Evolutionary conservation across 768 basidiomycete species (phyloP).

Genomic region (Podaxis sp.): DNA sequence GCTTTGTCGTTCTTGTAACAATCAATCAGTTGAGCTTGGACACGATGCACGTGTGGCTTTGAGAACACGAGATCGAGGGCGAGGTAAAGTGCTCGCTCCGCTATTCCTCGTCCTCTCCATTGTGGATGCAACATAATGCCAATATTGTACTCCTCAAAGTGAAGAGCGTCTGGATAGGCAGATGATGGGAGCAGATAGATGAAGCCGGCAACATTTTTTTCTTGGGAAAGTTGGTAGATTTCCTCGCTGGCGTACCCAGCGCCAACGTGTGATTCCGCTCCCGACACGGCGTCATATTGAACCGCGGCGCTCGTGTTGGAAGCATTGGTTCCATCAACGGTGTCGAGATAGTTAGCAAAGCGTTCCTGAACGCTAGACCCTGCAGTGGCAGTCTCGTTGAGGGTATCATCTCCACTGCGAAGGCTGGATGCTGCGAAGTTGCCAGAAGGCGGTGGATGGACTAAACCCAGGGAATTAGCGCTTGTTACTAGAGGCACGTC

Average conservation of each 20-base stretch:
- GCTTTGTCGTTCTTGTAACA: slow-evolving; percentile 41
- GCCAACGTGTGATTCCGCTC: neutral
- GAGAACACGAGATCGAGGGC: slow-evolving; percentile 50
- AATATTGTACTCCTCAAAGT: slow-evolving; percentile 48
- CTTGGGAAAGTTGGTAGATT: slow-evolving; percentile 3
- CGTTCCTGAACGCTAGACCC: neutral
- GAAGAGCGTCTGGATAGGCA: slow-evolving; percentile 29
- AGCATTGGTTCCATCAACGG: neutral
- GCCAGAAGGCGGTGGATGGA: neutral
- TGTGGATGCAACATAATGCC: slow-evolving; percentile 48
- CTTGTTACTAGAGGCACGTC: neutral
- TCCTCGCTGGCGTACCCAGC: neutral
- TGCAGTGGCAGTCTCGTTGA: neutral
- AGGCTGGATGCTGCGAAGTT: neutral
- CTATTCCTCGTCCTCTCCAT: slow-evolving; percentile 43
- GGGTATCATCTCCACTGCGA: neutral
- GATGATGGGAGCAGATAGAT: slow-evolving; percentile 40
- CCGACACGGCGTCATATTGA: neutral
- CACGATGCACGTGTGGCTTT: slow-evolving; percentile 43
- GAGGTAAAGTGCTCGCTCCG: slow-evolving; percentile 43
- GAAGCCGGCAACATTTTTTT: slow-evolving; percentile 32
- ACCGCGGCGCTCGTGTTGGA: neutral
- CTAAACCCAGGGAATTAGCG: slow-evolving; percentile 2
- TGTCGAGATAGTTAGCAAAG: neutral
- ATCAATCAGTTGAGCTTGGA: slow-evolving; percentile 53